Evolutionary conservation across 345 rosid genomes (phyloP).

Genomic region (Brassica nigra): DNA sequence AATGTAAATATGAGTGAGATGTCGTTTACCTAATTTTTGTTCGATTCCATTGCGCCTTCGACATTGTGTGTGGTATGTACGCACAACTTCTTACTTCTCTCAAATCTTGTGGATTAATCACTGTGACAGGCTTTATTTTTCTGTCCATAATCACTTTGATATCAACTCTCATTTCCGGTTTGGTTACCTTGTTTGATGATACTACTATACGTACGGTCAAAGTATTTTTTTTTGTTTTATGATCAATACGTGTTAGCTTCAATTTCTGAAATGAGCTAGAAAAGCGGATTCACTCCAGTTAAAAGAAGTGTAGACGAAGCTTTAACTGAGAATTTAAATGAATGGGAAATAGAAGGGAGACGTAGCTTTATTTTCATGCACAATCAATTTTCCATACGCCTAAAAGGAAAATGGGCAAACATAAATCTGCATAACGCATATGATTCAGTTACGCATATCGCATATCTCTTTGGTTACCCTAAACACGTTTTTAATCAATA

Average conservation of each 20-base stretch:
- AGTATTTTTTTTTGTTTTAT: background rate
- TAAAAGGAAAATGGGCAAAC: background rate
- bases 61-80: background rate
- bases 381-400: constrained; percentile 3
- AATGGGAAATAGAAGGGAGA: constrained; percentile 10
- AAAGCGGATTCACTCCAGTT: background rate
- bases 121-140: background rate
- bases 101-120: background rate
- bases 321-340: constrained; percentile 2
- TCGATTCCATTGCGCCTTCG: background rate
- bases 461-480: background rate
- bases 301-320: background rate
- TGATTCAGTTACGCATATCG: background rate
- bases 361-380: constrained; percentile 36
- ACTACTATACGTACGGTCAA: background rate
- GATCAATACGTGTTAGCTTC: background rate
- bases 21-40: background rate
- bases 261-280: background rate
- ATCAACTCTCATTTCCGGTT: background rate
- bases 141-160: background rate
- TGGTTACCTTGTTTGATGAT: background rate
- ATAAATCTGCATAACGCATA: constrained; percentile 11
- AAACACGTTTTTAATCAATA: background rate
- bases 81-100: background rate
- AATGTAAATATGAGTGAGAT: background rate